Conservation (phyloP, 2,329 filamentous ascomycete species). For the Cladobotryum protrusum region DNA sequence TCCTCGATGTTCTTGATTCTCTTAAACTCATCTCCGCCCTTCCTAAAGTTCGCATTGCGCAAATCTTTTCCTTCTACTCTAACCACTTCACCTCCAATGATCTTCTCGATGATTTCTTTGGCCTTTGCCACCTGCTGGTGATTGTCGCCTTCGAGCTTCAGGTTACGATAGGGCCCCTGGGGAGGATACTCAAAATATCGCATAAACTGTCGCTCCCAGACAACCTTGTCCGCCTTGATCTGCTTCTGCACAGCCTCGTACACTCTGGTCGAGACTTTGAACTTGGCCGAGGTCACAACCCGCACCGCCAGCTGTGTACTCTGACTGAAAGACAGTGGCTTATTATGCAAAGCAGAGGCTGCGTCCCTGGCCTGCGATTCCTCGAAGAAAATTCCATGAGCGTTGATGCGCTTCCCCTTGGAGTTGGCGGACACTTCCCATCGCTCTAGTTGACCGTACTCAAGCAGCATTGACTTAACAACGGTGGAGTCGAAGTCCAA, state of each 20-base stretch:
- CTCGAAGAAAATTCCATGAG: conserved; percentile 31
- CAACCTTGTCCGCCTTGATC: conserved; percentile 17
- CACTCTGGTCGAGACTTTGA: conserved; percentile 31
- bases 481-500: conserved; percentile 14
- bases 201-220: background rate
- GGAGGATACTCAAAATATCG: background rate
- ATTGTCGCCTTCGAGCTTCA: conserved; percentile 8
- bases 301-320: conserved; percentile 29
- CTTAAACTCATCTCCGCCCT: background rate
- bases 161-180: background rate
- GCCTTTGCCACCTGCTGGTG: background rate
- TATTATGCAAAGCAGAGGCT: conserved; percentile 14
- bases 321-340: conserved; percentile 23
- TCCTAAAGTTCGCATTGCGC: background rate
- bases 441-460: conserved; percentile 28
- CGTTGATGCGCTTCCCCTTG: conserved; percentile 32
- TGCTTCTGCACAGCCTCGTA: conserved; percentile 25
- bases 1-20: conserved; percentile 1
- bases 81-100: conserved; percentile 1
- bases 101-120: background rate
- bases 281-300: conserved; percentile 30
- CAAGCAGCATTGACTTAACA: conserved; percentile 25
- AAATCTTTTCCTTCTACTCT: conserved; percentile 3
- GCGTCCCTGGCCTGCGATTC: conserved; percentile 31
- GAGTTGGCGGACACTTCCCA: conserved; percentile 23